Evolutionary conservation across 805 yeast species (phyloP).

Genomic region (Suhomyces sp.): DNA sequence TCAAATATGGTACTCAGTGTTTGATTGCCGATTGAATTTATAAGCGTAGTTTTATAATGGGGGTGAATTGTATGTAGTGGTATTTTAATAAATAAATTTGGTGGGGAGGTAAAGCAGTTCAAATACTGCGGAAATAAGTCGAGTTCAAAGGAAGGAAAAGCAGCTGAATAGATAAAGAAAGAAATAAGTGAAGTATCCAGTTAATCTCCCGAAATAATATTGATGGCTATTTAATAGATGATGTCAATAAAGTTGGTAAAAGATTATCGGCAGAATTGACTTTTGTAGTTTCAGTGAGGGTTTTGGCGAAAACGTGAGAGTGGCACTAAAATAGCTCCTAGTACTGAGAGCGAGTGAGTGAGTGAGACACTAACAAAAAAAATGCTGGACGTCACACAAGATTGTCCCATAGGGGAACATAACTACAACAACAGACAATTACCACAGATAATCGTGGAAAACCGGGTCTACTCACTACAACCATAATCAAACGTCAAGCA

Average conservation of each 20-base stretch:
- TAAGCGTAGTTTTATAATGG: neutral
- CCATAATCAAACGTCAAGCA: neutral
- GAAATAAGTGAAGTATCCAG: neutral
- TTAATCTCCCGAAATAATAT: neutral
- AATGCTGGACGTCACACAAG: neutral
- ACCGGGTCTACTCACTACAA: neutral
- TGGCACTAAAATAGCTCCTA: neutral
- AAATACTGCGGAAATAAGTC: neutral
- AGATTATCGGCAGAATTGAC: neutral
- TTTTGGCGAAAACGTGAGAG: conserved; percentile 1
- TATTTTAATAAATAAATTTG: neutral
- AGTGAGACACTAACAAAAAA: neutral
- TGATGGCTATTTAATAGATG: neutral
- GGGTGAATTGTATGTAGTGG: neutral
- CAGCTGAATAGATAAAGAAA: conserved; percentile 1
- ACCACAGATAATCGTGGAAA: neutral
- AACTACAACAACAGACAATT: neutral
- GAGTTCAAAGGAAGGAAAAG: neutral
- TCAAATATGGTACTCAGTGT: neutral
- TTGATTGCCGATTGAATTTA: neutral
- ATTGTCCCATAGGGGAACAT: neutral
- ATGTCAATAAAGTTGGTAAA: neutral
- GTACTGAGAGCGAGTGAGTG: neutral
- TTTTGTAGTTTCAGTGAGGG: conserved; percentile 2
- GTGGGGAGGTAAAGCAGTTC: neutral